Evolutionary conservation across 768 basidiomycete genomes (phyloP).

Genomic region (Pisolithus tinctorius): DNA sequence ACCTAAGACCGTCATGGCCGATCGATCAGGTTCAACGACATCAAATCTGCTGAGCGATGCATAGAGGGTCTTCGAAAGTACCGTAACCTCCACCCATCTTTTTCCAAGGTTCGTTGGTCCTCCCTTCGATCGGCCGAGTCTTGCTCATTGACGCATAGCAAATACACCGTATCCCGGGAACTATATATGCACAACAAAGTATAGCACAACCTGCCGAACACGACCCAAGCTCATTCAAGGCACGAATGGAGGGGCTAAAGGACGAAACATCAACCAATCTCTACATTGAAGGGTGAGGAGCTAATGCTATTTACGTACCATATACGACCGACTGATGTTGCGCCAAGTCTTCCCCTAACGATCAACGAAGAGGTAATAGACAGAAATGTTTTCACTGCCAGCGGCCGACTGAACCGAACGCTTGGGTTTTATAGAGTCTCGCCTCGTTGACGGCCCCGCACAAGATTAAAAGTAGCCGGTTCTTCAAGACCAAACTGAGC

Average conservation of each 20-base stretch:
- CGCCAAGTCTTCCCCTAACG: constrained; percentile 55
- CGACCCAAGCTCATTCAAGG: constrained; percentile 51
- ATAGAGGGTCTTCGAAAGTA: constrained; percentile 64
- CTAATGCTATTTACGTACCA: background rate
- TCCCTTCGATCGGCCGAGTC: background rate
- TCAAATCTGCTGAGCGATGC: constrained; percentile 68
- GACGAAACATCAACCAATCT: constrained; percentile 67
- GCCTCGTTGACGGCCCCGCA: constrained; percentile 61
- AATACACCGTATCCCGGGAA: constrained; percentile 81
- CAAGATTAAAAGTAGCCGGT: constrained; percentile 66
- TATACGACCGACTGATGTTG: constrained; percentile 1
- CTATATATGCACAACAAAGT: constrained; percentile 44
- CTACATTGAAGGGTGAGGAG: constrained; percentile 66
- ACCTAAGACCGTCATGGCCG: background rate
- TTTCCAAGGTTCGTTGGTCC: constrained; percentile 58
- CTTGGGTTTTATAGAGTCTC: constrained; percentile 40
- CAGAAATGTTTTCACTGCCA: background rate
- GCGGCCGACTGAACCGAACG: background rate
- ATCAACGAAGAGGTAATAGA: constrained; percentile 53
- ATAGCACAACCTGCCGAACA: constrained; percentile 18
- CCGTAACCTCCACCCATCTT: constrained; percentile 78
- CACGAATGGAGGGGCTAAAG: constrained; percentile 69
- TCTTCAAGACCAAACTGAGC: constrained; percentile 74
- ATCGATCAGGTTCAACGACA: constrained; percentile 50
- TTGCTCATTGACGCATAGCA: constrained; percentile 28